Evolutionary conservation across 129 eudicot species (phyloP).

Genomic region (Centrapalus pauciflorus): DNA sequence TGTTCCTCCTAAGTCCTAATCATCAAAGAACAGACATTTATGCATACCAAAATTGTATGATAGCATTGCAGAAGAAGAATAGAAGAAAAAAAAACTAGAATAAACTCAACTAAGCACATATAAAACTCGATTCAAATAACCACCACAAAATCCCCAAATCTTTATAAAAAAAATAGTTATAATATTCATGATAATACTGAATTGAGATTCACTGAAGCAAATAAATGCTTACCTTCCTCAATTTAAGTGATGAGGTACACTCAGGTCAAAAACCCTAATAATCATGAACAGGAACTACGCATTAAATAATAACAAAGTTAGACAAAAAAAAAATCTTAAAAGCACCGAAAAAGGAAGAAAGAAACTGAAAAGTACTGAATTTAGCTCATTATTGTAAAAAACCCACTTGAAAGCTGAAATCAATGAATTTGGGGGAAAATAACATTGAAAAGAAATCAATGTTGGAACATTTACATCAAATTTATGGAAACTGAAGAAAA

Average conservation of each 20-base stretch:
- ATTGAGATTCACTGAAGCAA: not conserved
- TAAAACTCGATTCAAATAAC: not conserved
- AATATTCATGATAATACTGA: not conserved
- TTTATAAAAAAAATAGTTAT: not conserved
- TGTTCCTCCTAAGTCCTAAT: slow-evolving; percentile 15
- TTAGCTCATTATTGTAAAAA: not conserved
- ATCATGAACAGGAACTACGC: slow-evolving; percentile 16
- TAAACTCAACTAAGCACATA: slow-evolving; percentile 3
- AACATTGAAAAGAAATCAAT: not conserved
- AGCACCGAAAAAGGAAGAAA: slow-evolving; percentile 14
- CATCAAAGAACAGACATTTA: not conserved
- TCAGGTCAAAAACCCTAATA: slow-evolving; percentile 23
- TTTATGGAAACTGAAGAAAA: not conserved
- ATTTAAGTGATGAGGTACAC: slow-evolving; percentile 14
- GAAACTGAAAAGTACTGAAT: not conserved
- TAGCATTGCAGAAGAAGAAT: no score
- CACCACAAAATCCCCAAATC: not conserved
- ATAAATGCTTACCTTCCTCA: slow-evolving; percentile 25
- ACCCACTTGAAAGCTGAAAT: slow-evolving; percentile 11
- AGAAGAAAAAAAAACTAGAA: no score
- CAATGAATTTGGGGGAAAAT: not conserved
- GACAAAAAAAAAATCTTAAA: slow-evolving; percentile 1
- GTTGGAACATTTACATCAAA: not conserved
- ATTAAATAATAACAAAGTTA: slow-evolving; percentile 1
- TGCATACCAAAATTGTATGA: not conserved